Evolutionary conservation across 345 rosid species (phyloP).

Genomic region (Turritis glabra): DNA sequence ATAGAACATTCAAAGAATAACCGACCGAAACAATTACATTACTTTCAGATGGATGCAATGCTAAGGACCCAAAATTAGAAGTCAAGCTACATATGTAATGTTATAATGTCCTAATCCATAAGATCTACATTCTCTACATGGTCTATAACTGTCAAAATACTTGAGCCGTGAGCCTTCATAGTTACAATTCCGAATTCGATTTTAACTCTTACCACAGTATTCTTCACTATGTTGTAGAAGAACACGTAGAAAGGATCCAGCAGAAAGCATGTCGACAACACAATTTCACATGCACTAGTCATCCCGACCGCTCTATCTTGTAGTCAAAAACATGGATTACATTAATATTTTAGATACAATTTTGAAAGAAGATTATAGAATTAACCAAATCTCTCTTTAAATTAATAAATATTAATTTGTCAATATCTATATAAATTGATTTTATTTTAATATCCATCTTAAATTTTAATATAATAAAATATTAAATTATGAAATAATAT

Average conservation of each 20-base stretch:
- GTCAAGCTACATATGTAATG: not conserved
- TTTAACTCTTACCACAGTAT: conserved; percentile 51
- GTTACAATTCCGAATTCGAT: not conserved
- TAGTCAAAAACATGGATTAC: too few species aligned
- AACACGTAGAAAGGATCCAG: not conserved
- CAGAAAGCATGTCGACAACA: not conserved
- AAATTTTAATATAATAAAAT: too few species aligned
- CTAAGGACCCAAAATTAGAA: not conserved
- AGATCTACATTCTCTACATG: not conserved
- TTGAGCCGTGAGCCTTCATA: not conserved
- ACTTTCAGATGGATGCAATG: not conserved
- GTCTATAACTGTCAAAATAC: not conserved
- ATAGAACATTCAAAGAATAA: too few species aligned
- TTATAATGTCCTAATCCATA: not conserved
- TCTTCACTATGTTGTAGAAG: conserved; percentile 35
- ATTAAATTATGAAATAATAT: too few species aligned
- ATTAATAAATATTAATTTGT: too few species aligned
- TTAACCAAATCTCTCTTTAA: too few species aligned
- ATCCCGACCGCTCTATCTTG: too few species aligned
- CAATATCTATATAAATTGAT: too few species aligned
- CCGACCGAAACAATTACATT: too few species aligned
- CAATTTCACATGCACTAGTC: not conserved
- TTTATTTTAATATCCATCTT: too few species aligned
- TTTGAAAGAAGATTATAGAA: too few species aligned
- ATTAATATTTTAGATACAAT: too few species aligned